A percentile compares a stretch with the other conserved stretches of the same genome.
Conservation (phyloP, 2,329 filamentous ascomycete species). For the Neopestalotiopsis rosae region DNA sequence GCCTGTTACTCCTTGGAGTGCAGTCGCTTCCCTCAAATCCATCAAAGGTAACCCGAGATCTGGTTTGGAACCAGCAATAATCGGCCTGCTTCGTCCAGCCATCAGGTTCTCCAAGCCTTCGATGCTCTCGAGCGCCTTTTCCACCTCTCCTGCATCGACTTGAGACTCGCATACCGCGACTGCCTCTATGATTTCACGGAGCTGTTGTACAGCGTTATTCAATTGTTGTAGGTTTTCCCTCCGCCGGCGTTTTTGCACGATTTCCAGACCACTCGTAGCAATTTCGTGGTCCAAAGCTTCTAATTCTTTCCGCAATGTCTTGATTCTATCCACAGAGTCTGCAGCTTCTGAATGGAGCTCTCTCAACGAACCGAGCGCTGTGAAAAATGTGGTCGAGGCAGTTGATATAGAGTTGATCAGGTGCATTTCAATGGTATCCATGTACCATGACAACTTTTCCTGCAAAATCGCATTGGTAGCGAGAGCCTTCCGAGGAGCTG, state of each 20-base stretch:
- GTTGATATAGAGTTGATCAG: constrained; percentile 95
- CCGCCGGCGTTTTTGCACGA: constrained; percentile 81
- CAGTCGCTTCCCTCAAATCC: constrained; percentile 78
- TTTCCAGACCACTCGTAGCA: constrained; percentile 81
- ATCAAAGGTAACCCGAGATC: constrained; percentile 50
- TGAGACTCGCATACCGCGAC: constrained; percentile 79
- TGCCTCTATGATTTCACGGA: constrained; percentile 77
- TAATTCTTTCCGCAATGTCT: constrained; percentile 78
- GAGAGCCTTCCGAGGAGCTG: constrained; percentile 79
- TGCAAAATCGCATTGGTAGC: constrained; percentile 97
- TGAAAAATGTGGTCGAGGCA: constrained; percentile 95
- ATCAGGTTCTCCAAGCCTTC: constrained; percentile 81
- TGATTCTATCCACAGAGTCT: constrained; percentile 88
- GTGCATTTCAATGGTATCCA: constrained; percentile 98
- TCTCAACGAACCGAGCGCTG: constrained; percentile 86
- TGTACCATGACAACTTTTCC: constrained; percentile 99
- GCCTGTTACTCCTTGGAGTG: constrained; percentile 78
- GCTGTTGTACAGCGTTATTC: constrained; percentile 81
- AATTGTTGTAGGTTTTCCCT: constrained; percentile 85
- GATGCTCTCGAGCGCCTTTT: constrained; percentile 78
- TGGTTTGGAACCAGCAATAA: constrained; percentile 25
- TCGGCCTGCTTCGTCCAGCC: constrained; percentile 55
- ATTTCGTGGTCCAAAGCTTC: constrained; percentile 84
- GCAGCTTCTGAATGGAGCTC: constrained; percentile 92
- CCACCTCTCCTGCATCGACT: constrained; percentile 83